A percentile compares a stretch with the other conserved stretches of the same genome.
Evolutionary conservation across 148 eudicot genomes (phyloP).

Genomic region (Dianthus caryophyllus): DNA sequence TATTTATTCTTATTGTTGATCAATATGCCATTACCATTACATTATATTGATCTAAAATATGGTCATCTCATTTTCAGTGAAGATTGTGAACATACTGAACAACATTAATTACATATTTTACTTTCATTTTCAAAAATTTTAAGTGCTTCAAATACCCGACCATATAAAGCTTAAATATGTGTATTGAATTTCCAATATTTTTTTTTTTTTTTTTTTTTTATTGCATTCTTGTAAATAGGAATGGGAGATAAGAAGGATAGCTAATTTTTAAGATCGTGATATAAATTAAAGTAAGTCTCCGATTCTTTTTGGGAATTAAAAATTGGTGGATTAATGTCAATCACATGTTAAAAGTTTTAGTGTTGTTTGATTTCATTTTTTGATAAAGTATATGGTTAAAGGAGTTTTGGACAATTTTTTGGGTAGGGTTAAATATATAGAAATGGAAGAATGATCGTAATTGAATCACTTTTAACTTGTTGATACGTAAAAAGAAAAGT

Average conservation of each 20-base stretch:
- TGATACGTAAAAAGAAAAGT: too few species aligned
- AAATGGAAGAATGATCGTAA: neutral
- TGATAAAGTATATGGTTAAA: neutral
- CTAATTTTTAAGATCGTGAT: constrained; percentile 14
- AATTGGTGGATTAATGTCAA: constrained; percentile 13
- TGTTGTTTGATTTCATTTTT: constrained; percentile 1
- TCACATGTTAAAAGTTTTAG: constrained; percentile 20
- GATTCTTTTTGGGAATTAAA: neutral
- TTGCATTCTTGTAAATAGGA: neutral
- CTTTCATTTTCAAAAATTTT: constrained; percentile 17
- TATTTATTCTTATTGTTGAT: constrained; percentile 22
- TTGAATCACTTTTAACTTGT: too few species aligned
- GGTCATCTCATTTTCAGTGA: constrained; percentile 16
- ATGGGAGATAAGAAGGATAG: constrained; percentile 11
- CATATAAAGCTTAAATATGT: constrained; percentile 15
- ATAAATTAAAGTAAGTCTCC: constrained; percentile 1
- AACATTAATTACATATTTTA: constrained; percentile 25
- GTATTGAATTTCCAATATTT: constrained; percentile 14
- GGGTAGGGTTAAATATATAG: neutral
- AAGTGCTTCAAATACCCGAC: constrained; percentile 51
- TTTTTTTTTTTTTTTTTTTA: constrained; percentile 4
- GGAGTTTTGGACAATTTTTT: neutral
- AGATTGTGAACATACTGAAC: constrained; percentile 41
- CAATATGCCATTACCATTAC: constrained; percentile 18
- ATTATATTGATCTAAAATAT: constrained; percentile 12